A percentile compares a stretch with the other conserved stretches of the same genome.
phyloP scores from a whole-genome alignment of 2,329 filamentous ascomycete genomes.

The Xylaria digitata region DNA sequence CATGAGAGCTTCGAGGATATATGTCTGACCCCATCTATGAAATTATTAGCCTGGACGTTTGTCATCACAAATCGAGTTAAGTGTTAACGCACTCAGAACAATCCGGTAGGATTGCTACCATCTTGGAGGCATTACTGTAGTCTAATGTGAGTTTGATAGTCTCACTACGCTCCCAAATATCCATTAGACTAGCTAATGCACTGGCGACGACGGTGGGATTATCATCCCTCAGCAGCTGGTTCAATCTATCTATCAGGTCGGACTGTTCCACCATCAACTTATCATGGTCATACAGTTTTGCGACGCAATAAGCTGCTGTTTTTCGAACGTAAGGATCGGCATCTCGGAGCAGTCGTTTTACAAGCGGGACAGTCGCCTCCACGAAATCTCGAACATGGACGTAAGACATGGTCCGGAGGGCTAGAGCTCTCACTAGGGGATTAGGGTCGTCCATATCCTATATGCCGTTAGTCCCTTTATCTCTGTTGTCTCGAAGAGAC shows the following conservation, averaged over 20 bases:
- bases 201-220: conserved; percentile 98
- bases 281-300: conserved; percentile 98
- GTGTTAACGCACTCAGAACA: conserved; percentile 84
- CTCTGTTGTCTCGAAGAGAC: conserved; percentile 4
- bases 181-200: conserved; percentile 89
- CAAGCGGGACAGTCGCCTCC: conserved; percentile 84
- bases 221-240: conserved; percentile 89
- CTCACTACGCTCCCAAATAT: conserved; percentile 98
- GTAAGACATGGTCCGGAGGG: conserved; percentile 95
- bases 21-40: conserved; percentile 94
- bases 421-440: conserved; percentile 89
- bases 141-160: conserved; percentile 98
- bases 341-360: conserved; percentile 86
- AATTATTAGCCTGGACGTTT: conserved; percentile 21
- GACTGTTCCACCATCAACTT: conserved; percentile 88
- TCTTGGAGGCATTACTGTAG: conserved; percentile 96
- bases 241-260: conserved; percentile 91
- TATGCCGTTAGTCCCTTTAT: conserved; percentile 34
- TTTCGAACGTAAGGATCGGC: conserved; percentile 96
- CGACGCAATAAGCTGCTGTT: conserved; percentile 94
- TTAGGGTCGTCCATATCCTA: conserved; percentile 95
- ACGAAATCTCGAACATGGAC: conserved; percentile 97
- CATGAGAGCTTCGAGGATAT: conserved; percentile 97
- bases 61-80: background rate
- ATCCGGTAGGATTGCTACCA: conserved; percentile 94